Conservation (phyloP, 2,329 filamentous ascomycete species). For the Cordyceps javanica region DNA sequence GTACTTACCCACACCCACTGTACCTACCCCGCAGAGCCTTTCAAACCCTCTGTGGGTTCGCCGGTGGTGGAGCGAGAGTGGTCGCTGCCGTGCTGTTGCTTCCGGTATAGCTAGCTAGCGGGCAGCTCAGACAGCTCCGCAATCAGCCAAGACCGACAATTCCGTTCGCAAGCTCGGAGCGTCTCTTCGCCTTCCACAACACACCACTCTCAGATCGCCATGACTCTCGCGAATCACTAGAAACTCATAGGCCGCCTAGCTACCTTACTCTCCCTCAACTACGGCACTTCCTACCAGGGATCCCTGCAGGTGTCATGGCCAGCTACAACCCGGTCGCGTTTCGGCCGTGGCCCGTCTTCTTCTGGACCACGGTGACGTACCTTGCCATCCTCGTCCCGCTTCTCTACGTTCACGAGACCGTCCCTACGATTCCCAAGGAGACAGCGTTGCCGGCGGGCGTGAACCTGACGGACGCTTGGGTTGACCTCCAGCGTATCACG, state of each 20-base stretch:
- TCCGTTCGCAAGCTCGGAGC: neutral
- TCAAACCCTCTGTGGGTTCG: neutral
- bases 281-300: neutral
- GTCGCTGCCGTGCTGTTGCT: too few relatives aligned
- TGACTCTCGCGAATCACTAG: neutral
- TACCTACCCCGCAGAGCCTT: neutral
- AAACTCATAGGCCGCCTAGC: neutral
- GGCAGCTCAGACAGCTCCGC: conserved; percentile 3
- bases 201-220: neutral
- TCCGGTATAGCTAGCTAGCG: conserved; percentile 2
- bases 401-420: conserved; percentile 67
- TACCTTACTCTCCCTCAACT: neutral
- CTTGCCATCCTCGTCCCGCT: conserved; percentile 68
- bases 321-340: conserved; percentile 62
- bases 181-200: neutral
- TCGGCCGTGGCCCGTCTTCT: conserved; percentile 70
- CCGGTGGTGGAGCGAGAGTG: too few relatives aligned
- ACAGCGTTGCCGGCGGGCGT: conserved; percentile 53
- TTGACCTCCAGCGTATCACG: conserved; percentile 71
- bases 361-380: conserved; percentile 72
- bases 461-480: conserved; percentile 81
- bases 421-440: conserved; percentile 51
- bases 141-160: neutral
- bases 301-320: neutral
- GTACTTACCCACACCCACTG: too few relatives aligned